These are phyloP conservation scores for Gastrolobium bilobum DNA, from an alignment of 306 rosid genomes.

Conservation along the genomic window DNA sequence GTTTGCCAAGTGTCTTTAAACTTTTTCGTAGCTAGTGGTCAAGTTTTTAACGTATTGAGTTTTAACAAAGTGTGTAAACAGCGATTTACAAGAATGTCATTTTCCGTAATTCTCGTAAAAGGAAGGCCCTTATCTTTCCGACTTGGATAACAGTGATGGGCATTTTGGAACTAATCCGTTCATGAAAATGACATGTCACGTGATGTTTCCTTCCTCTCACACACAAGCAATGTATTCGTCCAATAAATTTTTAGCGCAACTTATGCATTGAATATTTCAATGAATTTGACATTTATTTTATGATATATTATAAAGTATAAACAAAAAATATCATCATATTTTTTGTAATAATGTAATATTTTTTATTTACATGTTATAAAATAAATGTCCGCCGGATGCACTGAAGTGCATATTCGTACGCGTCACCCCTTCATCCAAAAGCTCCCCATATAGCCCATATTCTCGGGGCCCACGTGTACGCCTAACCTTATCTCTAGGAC, in stretches of 20 bases:
- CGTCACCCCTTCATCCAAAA: slow-evolving; percentile 16
- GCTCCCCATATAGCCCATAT: slow-evolving; percentile 9
- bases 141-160: slow-evolving; percentile 14
- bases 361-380: too few relatives aligned
- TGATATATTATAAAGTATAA: too few relatives aligned
- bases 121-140: neutral
- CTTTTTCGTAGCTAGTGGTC: neutral
- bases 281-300: too few relatives aligned
- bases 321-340: too few relatives aligned
- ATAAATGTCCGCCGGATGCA: too few relatives aligned
- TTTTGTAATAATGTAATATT: too few relatives aligned
- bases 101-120: slow-evolving; percentile 10
- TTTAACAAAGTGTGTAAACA: too few relatives aligned
- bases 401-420: slow-evolving; percentile 15
- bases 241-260: too few relatives aligned
- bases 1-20: neutral
- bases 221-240: neutral
- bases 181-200: slow-evolving; percentile 45
- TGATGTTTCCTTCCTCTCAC: slow-evolving; percentile 37
- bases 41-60: too few relatives aligned
- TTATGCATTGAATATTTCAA: too few relatives aligned
- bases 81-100: neutral
- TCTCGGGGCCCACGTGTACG: slow-evolving; percentile 58
- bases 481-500: slow-evolving; percentile 67
- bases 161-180: neutral